phyloP scores from a whole-genome alignment of 805 yeast species.

The Saturnispora dispora region DNA sequence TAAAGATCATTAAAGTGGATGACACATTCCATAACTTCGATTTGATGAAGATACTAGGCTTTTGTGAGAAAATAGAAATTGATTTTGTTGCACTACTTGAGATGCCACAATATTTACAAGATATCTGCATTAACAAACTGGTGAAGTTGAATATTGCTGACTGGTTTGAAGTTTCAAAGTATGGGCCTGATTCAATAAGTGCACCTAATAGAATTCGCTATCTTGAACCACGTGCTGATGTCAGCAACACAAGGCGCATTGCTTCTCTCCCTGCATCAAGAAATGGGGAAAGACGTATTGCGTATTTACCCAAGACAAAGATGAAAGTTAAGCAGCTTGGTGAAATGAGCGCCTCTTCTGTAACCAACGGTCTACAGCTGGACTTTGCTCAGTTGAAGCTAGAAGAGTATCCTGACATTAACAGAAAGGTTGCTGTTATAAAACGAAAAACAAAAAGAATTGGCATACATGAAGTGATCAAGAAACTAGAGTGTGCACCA shows the following conservation, averaged over 20 bases:
- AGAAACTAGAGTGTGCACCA: not conserved
- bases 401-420: not conserved
- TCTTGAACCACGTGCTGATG: not conserved
- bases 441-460: not conserved
- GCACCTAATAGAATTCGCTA: not conserved
- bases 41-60: not conserved
- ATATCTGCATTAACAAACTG: not conserved
- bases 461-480: not conserved
- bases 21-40: not conserved
- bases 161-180: not conserved
- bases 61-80: not conserved
- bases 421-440: not conserved
- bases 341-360: not conserved
- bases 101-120: not conserved
- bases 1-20: not conserved
- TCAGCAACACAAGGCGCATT: not conserved
- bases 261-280: not conserved
- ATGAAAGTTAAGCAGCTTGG: not conserved
- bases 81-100: not conserved
- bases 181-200: not conserved
- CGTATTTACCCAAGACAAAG: not conserved
- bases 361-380: not conserved
- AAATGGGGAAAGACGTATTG: not conserved
- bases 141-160: not conserved
- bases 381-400: not conserved